Conservation (phyloP, 441 rosid species). For the Jatropha podagrica region DNA sequence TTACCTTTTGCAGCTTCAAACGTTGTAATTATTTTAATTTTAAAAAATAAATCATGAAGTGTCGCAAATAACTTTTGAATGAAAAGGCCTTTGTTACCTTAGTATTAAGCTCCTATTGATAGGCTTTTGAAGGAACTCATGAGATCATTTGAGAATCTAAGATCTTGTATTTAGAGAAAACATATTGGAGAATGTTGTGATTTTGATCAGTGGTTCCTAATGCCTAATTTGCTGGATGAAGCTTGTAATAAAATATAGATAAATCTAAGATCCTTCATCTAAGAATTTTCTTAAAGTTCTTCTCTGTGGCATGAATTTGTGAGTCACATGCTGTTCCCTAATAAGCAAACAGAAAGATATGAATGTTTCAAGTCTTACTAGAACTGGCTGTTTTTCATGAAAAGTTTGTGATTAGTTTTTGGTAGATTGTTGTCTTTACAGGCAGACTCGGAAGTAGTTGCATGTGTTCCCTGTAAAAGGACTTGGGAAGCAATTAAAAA, state of each 20-base stretch:
- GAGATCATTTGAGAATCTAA: neutral
- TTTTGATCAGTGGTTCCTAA: neutral
- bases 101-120: neutral
- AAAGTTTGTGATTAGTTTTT: no score
- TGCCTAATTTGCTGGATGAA: neutral
- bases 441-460: neutral
- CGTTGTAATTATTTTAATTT: neutral
- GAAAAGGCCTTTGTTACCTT: neutral
- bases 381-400: no score
- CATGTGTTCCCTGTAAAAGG: neutral
- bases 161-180: neutral
- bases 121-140: neutral
- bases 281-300: neutral
- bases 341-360: neutral
- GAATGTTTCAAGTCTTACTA: no score
- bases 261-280: neutral
- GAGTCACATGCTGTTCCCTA: neutral
- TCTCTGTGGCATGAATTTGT: neutral
- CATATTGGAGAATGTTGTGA: neutral
- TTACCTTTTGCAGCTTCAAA: slow-evolving; percentile 4
- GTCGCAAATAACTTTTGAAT: neutral
- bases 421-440: neutral
- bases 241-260: neutral
- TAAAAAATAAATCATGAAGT: neutral
- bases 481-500: neutral